Base-by-base conservation (phyloP, 2,329 filamentous ascomycete species). In the Aspergillus tamarii region DNA sequence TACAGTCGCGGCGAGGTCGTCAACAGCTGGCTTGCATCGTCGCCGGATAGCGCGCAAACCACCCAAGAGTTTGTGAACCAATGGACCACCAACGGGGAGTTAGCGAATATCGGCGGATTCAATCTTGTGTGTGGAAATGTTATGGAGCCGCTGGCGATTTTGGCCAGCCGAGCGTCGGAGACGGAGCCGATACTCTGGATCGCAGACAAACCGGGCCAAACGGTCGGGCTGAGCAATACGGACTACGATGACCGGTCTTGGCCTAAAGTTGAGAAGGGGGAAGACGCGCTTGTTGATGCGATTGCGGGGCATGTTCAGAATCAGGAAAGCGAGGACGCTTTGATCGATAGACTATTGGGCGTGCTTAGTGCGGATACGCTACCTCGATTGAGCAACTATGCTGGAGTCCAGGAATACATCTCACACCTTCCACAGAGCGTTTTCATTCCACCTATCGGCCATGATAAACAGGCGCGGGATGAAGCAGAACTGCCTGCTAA, bases 41-140 rank as follows among this genome's bases (percentile, higher is more conserved):
- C 78, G 7, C 75, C 78, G 2, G 72, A 75, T 7, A 67, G 68
- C 48, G 60, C 72, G 11, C 78, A 82, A 59, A 73, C 71, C 1
- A 80, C 84, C 0, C 77, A 83, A 43, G 75, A 81, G 2, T 87
- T 86, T 63, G 82, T 84, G 1, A 75, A 79, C 59, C 73, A 81
- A 16, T 77, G 87, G 65, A 80, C 88, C 30, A 78, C 83, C 45
- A 80, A 82, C 52, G 80, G 83, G 5, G 79, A 80, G 1, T 80
- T 85, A 7, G 76, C 83, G 62, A 82, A 84, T 57, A 84, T 87
- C 0, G 87, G 87, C 2, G 87, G 87, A 3, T 88, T 88, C 71
- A 88, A 84, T 63, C 75, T 89, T 9, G 78, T 85, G 2, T 88
- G 85, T 70, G 87, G 87, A 0, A 75, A 80, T 53, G 70, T 87